Conservation (phyloP, 2,329 filamentous ascomycete species). For the Fusarium beomiforme region DNA sequence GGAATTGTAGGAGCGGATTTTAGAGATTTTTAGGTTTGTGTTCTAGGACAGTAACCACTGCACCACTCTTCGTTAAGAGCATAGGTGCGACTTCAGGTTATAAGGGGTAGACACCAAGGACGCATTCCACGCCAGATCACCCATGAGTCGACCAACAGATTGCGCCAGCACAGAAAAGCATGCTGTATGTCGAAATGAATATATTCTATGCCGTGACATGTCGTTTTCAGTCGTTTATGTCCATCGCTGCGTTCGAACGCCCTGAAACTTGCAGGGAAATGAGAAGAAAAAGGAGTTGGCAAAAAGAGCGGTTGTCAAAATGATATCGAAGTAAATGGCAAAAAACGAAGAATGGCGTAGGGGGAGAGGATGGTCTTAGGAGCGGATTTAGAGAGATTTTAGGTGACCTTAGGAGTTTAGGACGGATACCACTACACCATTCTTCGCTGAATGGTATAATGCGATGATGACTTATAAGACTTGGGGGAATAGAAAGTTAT, state of each 20-base stretch:
- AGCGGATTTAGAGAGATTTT: not conserved
- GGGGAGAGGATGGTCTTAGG: not conserved
- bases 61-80: not conserved
- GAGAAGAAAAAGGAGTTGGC: not conserved
- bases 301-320: not conserved
- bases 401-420: not conserved
- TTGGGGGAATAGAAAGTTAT: no score
- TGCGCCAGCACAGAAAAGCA: not conserved
- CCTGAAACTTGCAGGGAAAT: not conserved
- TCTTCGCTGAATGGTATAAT: no score
- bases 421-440: slow-evolving; percentile 2
- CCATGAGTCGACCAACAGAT: not conserved
- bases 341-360: not conserved
- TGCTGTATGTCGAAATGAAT: not conserved
- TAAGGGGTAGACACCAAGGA: not conserved
- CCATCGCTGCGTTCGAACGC: not conserved
- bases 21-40: not conserved
- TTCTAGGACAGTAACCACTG: not conserved
- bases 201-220: not conserved
- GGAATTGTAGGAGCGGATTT: not conserved
- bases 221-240: not conserved
- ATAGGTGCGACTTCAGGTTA: not conserved
- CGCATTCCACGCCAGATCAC: not conserved
- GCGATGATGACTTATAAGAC: no score
- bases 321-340: not conserved